Evolutionary conservation across 192 early-diverging fungal genomes (phyloP).

Genomic region (Globomyces pollinis-pini): DNA sequence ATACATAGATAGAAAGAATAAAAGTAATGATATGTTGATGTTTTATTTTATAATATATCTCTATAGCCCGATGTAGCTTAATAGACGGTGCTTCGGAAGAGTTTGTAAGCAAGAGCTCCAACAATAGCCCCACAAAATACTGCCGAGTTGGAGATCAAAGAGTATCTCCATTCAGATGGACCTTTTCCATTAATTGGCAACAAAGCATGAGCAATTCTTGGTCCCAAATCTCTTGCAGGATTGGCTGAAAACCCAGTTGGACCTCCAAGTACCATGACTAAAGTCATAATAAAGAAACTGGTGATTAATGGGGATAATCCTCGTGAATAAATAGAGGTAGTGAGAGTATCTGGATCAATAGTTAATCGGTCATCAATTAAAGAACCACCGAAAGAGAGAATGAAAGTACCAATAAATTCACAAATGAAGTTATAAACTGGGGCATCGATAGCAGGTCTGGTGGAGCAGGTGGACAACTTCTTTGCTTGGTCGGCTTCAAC

Average conservation of each 20-base stretch:
- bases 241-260: slow-evolving; percentile 26
- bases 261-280: slow-evolving; percentile 16
- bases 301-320: not conserved
- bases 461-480: slow-evolving; percentile 20
- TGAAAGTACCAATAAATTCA: slow-evolving; percentile 18
- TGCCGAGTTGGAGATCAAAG: slow-evolving; percentile 3
- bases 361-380: not conserved
- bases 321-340: not conserved
- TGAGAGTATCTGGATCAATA: not conserved
- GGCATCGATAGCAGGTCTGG: slow-evolving; percentile 19
- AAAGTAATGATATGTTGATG: too few relatives aligned
- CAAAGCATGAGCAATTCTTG: slow-evolving; percentile 18
- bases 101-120: slow-evolving; percentile 15
- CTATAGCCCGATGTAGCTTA: too few relatives aligned
- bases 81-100: too few relatives aligned
- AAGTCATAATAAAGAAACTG: not conserved
- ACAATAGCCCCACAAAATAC: slow-evolving; percentile 11
- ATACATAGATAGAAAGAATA: too few relatives aligned
- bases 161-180: slow-evolving; percentile 14
- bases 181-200: slow-evolving; percentile 29
- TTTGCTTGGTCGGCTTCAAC: slow-evolving; percentile 20
- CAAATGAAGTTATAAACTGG: slow-evolving; percentile 20
- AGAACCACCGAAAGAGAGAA: slow-evolving; percentile 11
- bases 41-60: too few relatives aligned
- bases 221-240: slow-evolving; percentile 21